Percentiles rank a stretch among this genome's conserved stretches.
Evolutionary conservation across 768 basidiomycete genomes (phyloP).

Genomic region (Lepiota venenata): DNA sequence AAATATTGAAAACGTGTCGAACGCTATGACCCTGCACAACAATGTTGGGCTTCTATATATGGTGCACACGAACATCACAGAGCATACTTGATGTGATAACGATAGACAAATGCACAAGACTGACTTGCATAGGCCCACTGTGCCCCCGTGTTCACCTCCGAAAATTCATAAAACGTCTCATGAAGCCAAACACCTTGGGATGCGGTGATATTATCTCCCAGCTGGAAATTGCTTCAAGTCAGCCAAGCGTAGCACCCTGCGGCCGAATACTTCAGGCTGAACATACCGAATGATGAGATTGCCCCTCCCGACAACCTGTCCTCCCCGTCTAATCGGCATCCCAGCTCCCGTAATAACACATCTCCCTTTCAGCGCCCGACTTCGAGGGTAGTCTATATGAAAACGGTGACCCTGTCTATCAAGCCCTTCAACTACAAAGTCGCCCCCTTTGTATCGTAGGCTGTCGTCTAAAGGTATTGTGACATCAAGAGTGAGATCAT

Average conservation of each 20-base stretch:
- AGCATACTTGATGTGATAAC: too few relatives aligned
- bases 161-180: conserved; percentile 25
- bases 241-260: background rate
- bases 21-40: too few relatives aligned
- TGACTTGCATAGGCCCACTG: too few relatives aligned
- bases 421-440: conserved; percentile 51
- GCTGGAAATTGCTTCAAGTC: conserved; percentile 18
- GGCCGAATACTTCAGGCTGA: background rate
- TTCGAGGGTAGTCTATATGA: conserved; percentile 50
- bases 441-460: conserved; percentile 43
- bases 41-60: too few relatives aligned
- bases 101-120: too few relatives aligned
- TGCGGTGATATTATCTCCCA: conserved; percentile 37
- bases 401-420: conserved; percentile 53
- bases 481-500: conserved; percentile 54
- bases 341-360: conserved; percentile 54
- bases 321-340: conserved; percentile 62
- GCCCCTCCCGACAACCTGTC: conserved; percentile 51
- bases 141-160: conserved; percentile 5
- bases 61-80: too few relatives aligned
- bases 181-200: conserved; percentile 25
- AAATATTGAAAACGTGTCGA: too few relatives aligned
- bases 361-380: conserved; percentile 46
- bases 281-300: conserved; percentile 63
- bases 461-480: conserved; percentile 54